Percentiles rank a stretch among this genome's conserved stretches.
Evolutionary conservation across 1,139 yeast genomes (phyloP).

Genomic region (Oligophagozyma castellii): DNA sequence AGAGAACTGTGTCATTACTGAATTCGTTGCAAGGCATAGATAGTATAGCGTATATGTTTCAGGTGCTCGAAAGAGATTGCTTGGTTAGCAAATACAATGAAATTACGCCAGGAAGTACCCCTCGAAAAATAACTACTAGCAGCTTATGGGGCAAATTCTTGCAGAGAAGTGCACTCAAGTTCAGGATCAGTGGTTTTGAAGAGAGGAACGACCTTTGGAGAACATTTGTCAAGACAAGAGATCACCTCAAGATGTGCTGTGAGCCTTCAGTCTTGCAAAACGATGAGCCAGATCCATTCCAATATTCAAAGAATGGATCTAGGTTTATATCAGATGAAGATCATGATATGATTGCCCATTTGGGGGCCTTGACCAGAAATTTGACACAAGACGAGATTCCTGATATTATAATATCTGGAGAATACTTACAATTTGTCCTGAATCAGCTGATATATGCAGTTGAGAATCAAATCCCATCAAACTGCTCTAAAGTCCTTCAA

Average conservation of each 20-base stretch:
- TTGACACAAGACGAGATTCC: neutral
- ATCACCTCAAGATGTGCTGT: no score
- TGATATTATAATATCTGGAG: neutral
- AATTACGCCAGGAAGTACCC: conserved; percentile 1
- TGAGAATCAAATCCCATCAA: no score
- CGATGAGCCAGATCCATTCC: no score
- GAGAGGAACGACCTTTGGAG: conserved; percentile 11
- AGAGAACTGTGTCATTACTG: neutral
- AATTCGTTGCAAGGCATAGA: neutral
- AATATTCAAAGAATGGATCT: no score
- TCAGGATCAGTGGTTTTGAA: conserved; percentile 11
- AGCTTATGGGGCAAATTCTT: conserved; percentile 14
- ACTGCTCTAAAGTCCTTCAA: conserved; percentile 11
- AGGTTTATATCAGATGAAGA: no score
- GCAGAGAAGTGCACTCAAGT: conserved; percentile 7
- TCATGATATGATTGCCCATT: conserved; percentile 3
- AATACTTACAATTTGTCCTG: conserved; percentile 7
- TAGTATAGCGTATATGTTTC: neutral
- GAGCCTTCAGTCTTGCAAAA: no score
- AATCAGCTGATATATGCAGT: conserved; percentile 3
- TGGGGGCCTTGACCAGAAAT: neutral
- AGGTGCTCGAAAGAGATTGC: neutral
- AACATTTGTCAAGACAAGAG: no score
- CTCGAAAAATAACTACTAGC: conserved; percentile 4
- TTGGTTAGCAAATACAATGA: neutral